Evolutionary conservation across 1,139 yeast species (phyloP), one percentile per base, ranked within the genome.

Genomic region (Kurtzmaniella quercitrusa): DNA sequence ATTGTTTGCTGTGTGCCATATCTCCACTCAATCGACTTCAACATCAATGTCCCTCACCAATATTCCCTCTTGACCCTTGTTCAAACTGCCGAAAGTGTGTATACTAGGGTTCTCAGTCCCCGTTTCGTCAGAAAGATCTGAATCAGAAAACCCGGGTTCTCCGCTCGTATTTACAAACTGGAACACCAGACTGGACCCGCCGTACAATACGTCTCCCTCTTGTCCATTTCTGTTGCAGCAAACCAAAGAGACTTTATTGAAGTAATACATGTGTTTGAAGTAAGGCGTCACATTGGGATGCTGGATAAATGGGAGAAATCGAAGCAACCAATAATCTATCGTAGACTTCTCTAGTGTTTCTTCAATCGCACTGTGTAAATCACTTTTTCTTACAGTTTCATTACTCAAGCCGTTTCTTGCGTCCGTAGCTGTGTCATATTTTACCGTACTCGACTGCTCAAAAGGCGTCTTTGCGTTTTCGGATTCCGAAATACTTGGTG

Each of bases 151-250:
- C 19, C 15, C 25, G 42, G 40, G 3, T 42, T 39, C 10, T 46
- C 8, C 12, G 12, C 23, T 46, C 5, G 14, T 4, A 6, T 75
- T 75, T 45, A 67, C 69, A 51, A 83, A 82, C 48, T 75, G 73
- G 42, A 77, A 62, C 6, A 85, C 78, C 11, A 75, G 62, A 5
- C 85, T 77, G 1, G 89, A 75, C 1, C 96, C 95, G 0, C 87
- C 94, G 51, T 85, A 91, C 47, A 82, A 60, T 1, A 83, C 76
- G 29, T 77, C 77, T 38, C 71, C 80, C 59, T 90, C 97, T 36
- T 82, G 67, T 0, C 97, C 97, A 10, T 79, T 66, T 47, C 96
- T 65, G 58, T 90, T 89, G 51, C 87, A 82, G 17, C 81, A 63
- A 4, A 81, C 72, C 31, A 75, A 71, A 0, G 71, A 62, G 8